Evolutionary conservation across 768 basidiomycete genomes (phyloP), one percentile per base, ranked within the genome.

Genomic region (Coprinopsis cinerea): DNA sequence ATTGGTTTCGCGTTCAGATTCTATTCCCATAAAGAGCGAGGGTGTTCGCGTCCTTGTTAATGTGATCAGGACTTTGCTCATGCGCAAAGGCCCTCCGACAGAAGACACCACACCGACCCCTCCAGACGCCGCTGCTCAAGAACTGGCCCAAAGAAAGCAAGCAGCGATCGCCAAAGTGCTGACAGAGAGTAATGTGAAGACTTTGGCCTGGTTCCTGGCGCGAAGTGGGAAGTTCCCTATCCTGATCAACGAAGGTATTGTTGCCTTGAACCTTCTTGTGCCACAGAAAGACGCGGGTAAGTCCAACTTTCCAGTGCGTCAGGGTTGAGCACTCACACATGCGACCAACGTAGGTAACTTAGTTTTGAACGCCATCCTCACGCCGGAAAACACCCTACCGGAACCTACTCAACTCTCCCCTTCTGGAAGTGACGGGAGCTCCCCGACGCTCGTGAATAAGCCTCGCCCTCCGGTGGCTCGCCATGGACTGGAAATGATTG

Each of bases 41-140:
- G 88, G 88, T 25, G 86, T 92, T 15, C 83, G 95, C 17, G 81
- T 94, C 2, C 69, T 96, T 35, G 91, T 92, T 58, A 92, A 95
- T 63, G 76, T 85, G 18, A 75, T 92, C 56, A 86, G 86, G 63
- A 82, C 88, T 6, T 68, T 93, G 17, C 90, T 85, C 81, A 74
- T 81, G 23, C 72, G 61, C 57, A 78, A 80, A 1, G 28, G 20
- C 10, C 5, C 18, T n/a, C 20, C 45, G 18, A 34, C 32, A 11
- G 51, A 32, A 17, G 47, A 47, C n/a, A 35, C 45, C 14, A 4
- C 41, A 2, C 15, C 24, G 15, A 42, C 34, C 20, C 44, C 68
- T 18, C 56, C 66, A 15, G 55, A 57, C 15, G 54, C 44, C 28
- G 42, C 61, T 23, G 55, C 61, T 9, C 63, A 62, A 32, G 67